Conservation (phyloP, 208 protist species). For the Trichomonas tenax region DNA sequence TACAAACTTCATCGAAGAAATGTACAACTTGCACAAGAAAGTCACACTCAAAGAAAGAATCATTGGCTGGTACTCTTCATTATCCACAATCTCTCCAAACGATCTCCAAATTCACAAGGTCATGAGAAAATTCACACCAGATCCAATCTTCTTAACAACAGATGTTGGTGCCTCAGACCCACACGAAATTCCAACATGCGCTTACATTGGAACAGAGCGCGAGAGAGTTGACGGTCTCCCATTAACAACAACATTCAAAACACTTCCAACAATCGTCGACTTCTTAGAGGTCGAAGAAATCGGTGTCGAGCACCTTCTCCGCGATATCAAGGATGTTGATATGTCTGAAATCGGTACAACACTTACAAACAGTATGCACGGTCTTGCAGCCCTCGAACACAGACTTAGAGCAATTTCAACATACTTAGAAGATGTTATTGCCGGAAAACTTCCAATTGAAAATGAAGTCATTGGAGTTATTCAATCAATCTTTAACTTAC, state of each 20-base stretch:
- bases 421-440: slow-evolving; percentile 57
- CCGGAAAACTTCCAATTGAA: slow-evolving; percentile 58
- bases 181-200: neutral
- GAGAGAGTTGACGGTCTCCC: neutral
- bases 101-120: slow-evolving; percentile 84
- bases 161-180: slow-evolving; percentile 55
- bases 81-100: slow-evolving; percentile 72
- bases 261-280: slow-evolving; percentile 30
- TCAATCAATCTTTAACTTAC: slow-evolving; percentile 73
- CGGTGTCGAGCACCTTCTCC: slow-evolving; percentile 96
- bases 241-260: neutral
- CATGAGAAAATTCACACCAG: slow-evolving; percentile 41
- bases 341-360: slow-evolving; percentile 29
- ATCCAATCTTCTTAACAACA: slow-evolving; percentile 65
- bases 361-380: neutral
- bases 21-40: slow-evolving; percentile 94
- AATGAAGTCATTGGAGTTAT: slow-evolving; percentile 61
- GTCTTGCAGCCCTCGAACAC: slow-evolving; percentile 54
- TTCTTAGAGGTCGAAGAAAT: slow-evolving; percentile 63
- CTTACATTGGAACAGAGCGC: neutral
- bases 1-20: slow-evolving; percentile 75
- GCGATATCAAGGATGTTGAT: slow-evolving; percentile 67
- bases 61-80: slow-evolving; percentile 97
- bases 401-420: slow-evolving; percentile 64
- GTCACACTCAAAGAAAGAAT: slow-evolving; percentile 87